Evolutionary conservation across 2,329 filamentous ascomycete genomes (phyloP).

Genomic region (Trichophyton benhamiae): DNA sequence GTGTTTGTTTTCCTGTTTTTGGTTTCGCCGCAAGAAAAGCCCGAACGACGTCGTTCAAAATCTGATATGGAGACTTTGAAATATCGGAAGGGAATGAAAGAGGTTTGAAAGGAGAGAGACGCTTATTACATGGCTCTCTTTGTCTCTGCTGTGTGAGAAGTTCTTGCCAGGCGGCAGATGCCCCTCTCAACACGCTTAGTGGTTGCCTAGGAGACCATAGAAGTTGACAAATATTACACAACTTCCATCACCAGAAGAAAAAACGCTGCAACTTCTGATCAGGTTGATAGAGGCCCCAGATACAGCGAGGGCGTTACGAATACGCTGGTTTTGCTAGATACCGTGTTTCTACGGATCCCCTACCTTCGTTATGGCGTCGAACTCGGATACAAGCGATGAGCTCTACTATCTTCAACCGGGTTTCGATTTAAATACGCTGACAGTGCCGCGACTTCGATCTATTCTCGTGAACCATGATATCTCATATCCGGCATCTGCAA

Average conservation of each 20-base stretch:
- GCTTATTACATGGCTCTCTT: not conserved
- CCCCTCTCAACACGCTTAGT: not conserved
- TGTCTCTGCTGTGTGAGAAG: not conserved
- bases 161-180: not conserved
- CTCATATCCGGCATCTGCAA: conserved; percentile 73
- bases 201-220: conserved; percentile 30
- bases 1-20: not conserved
- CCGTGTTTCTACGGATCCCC: not conserved
- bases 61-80: not conserved
- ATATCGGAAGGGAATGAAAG: not conserved
- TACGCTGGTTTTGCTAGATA: not conserved
- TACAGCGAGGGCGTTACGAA: too few relatives aligned
- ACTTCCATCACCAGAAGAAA: not conserved
- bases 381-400: conserved; percentile 36
- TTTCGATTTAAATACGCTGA: conserved; percentile 74
- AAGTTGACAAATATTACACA: conserved; percentile 3
- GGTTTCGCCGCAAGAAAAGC: not conserved
- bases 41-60: not conserved
- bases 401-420: conserved; percentile 73
- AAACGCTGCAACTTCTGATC: not conserved
- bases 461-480: conserved; percentile 85
- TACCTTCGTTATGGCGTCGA: conserved; percentile 19
- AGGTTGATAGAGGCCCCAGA: not conserved
- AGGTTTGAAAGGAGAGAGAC: not conserved
- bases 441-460: conserved; percentile 75